phyloP scores from a whole-genome alignment of 2,329 filamentous ascomycete genomes.

The Salinomyces thailandicus region DNA sequence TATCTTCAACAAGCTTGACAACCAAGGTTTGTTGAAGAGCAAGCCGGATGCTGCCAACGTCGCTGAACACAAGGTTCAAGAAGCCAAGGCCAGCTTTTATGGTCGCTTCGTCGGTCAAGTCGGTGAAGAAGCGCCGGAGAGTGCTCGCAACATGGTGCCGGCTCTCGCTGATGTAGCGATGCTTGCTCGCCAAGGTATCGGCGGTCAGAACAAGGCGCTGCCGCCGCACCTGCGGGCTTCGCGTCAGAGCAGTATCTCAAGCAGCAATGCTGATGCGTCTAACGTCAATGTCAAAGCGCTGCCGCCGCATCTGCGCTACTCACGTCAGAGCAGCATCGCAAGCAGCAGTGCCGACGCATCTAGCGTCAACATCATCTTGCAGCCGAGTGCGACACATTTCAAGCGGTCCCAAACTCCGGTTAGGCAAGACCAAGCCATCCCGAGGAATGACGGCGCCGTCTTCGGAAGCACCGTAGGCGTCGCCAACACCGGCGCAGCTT shows the following conservation, averaged over 20 bases:
- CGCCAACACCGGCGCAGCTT: no score
- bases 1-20: slow-evolving; percentile 11
- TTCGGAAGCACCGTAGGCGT: no score
- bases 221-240: slow-evolving; percentile 3
- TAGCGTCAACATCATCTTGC: background rate
- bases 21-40: slow-evolving; percentile 5
- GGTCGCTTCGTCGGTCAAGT: no score
- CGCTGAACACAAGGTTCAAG: background rate
- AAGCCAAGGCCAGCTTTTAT: background rate
- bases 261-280: slow-evolving; percentile 2
- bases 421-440: no score
- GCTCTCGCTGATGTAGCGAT: background rate
- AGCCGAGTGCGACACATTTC: no score
- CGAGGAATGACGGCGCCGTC: background rate
- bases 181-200: slow-evolving; percentile 2
- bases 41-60: background rate
- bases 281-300: background rate
- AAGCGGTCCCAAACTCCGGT: no score
- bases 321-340: slow-evolving; percentile 1
- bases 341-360: background rate
- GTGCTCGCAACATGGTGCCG: background rate
- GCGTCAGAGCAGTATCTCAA: slow-evolving; percentile 1
- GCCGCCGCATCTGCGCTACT: slow-evolving; percentile 2
- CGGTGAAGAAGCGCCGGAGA: background rate
- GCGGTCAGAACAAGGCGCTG: background rate